Conservation (phyloP, 352 stramenopile species). For the Blastocystis sp. region DNA sequence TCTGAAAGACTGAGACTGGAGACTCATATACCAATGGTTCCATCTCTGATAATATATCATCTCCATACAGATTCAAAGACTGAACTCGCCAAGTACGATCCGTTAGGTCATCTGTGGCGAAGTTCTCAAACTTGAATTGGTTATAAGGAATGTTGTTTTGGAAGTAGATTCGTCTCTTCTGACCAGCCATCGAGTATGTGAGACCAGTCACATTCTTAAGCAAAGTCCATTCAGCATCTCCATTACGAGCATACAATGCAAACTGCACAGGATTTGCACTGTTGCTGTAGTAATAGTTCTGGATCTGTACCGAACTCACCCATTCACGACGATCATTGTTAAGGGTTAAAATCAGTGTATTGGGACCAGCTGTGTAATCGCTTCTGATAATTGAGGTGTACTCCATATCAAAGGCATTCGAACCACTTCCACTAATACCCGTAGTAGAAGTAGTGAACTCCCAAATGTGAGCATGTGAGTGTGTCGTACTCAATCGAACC, state of each 20-base stretch:
- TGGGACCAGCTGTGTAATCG: not conserved
- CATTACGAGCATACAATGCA: not conserved
- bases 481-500: not conserved
- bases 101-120: not conserved
- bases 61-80: not conserved
- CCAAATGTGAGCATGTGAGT: not conserved
- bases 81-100: not conserved
- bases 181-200: not conserved
- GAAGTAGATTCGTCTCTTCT: not conserved
- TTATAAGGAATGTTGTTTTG: not conserved
- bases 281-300: not conserved
- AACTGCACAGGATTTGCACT: not conserved
- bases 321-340: constrained; percentile 23
- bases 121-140: constrained; percentile 12
- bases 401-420: not conserved
- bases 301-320: not conserved
- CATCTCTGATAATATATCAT: not conserved
- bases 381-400: not conserved
- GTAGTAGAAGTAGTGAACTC: not conserved
- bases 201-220: not conserved
- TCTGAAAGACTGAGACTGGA: not conserved
- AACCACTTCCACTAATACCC: not conserved
- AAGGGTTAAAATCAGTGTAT: not conserved
- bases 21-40: not conserved
- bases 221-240: not conserved